Percentiles rank a stretch among this genome's conserved stretches.
These are phyloP conservation scores for Thalassiosira hispida DNA, from an alignment of 352 stramenopile genomes.

Conservation along the genomic window DNA sequence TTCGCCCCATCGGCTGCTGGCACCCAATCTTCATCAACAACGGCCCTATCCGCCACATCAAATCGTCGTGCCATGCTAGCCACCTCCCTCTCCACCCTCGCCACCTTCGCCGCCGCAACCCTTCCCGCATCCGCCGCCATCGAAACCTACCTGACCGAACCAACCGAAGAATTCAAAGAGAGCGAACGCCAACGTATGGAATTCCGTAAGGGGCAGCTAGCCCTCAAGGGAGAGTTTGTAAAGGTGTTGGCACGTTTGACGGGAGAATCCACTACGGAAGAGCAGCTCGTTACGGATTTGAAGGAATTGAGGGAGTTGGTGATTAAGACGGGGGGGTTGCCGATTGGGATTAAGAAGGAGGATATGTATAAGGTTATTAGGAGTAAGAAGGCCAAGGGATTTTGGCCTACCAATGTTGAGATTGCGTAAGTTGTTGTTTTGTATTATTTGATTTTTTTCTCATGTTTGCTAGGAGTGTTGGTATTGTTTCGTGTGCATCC, in stretches of 20 bases:
- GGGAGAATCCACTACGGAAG: constrained; percentile 53
- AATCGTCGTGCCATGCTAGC: constrained; percentile 5
- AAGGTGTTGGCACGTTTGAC: constrained; percentile 61
- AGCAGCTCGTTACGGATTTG: constrained; percentile 66
- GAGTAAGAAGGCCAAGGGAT: constrained; percentile 72
- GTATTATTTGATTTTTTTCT: not conserved
- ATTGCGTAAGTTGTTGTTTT: constrained; percentile 64
- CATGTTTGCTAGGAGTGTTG: not conserved
- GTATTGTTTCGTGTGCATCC: not conserved
- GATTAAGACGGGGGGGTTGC: constrained; percentile 59
- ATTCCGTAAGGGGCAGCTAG: constrained; percentile 73
- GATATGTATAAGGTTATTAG: constrained; percentile 76
- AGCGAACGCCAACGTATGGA: constrained; percentile 74
- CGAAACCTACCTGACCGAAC: constrained; percentile 75
- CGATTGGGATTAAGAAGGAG: constrained; percentile 80
- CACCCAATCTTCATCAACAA: not conserved
- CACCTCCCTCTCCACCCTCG: not conserved
- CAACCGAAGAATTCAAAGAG: constrained; percentile 80
- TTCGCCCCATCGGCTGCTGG: constrained; percentile 6
- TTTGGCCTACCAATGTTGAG: constrained; percentile 78
- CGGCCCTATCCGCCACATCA: constrained; percentile 1
- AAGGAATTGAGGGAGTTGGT: constrained; percentile 58
- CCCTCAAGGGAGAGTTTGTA: constrained; percentile 67
- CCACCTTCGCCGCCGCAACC: not conserved
- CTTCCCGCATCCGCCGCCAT: constrained; percentile 8